Percentiles rank a stretch among this genome's conserved stretches.
Evolutionary conservation across 2,329 filamentous ascomycete genomes (phyloP).

Genomic region (Ophiobolus disseminans): DNA sequence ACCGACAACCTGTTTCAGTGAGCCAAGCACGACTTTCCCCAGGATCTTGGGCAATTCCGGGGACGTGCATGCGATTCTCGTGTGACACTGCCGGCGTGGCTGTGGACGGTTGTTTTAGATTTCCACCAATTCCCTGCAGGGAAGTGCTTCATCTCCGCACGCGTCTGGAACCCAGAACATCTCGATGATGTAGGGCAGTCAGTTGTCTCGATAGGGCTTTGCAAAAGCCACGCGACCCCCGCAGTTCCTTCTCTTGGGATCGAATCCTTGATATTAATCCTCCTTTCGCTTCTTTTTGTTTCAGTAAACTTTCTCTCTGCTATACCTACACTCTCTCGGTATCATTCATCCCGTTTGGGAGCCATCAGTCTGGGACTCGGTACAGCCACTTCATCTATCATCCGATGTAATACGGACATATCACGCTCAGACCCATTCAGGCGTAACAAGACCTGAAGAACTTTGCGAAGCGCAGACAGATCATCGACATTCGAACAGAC

Average conservation of each 20-base stretch:
- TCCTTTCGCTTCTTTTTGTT: slow-evolving; percentile 10
- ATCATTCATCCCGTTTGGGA: slow-evolving; percentile 16
- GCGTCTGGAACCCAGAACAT: slow-evolving; percentile 26
- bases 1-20: slow-evolving; percentile 16
- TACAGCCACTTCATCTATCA: no score
- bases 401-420: no score
- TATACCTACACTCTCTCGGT: slow-evolving; percentile 9
- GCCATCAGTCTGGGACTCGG: slow-evolving; percentile 11
- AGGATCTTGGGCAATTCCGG: slow-evolving; percentile 23
- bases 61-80: slow-evolving; percentile 16
- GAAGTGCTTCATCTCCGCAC: slow-evolving; percentile 24
- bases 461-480: no score
- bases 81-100: slow-evolving; percentile 19
- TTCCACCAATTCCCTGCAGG: slow-evolving; percentile 35
- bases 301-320: neutral
- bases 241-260: slow-evolving; percentile 15
- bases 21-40: slow-evolving; percentile 29
- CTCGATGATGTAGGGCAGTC: slow-evolving; percentile 19
- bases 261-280: slow-evolving; percentile 16
- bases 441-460: no score
- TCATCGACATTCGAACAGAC: no score
- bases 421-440: no score
- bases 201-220: slow-evolving; percentile 17
- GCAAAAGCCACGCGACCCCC: slow-evolving; percentile 26
- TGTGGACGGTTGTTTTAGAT: slow-evolving; percentile 25